Conservation (phyloP, 768 basidiomycete species). For the Royoungia palumana region DNA sequence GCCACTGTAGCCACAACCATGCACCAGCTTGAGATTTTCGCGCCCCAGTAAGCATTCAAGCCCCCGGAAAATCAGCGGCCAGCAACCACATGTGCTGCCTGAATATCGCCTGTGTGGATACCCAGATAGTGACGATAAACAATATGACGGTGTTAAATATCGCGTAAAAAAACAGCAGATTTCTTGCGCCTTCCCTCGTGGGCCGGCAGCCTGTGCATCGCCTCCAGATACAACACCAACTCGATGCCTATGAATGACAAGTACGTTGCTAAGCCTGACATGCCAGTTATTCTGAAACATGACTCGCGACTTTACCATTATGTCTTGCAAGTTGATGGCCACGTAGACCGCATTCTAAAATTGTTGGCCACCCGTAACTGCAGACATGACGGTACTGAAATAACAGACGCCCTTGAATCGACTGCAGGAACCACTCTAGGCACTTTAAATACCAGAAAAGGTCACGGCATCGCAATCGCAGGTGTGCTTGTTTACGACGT, state of each 20-base stretch:
- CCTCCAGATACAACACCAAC: slow-evolving; percentile 8
- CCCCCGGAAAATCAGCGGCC: slow-evolving; percentile 30
- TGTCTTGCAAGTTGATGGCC: slow-evolving; percentile 11
- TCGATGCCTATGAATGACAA: neutral
- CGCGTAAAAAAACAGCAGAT: slow-evolving; percentile 13
- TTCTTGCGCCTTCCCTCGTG: neutral
- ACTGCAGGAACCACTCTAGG: too few relatives aligned
- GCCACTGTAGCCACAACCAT: slow-evolving; percentile 18
- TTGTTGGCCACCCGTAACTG: neutral
- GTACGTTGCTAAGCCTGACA: neutral
- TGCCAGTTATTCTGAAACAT: neutral
- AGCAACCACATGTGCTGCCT: slow-evolving; percentile 31
- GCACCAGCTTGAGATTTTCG: slow-evolving; percentile 14
- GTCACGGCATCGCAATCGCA: too few relatives aligned
- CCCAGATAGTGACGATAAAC: slow-evolving; percentile 28
- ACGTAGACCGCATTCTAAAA: slow-evolving; percentile 13
- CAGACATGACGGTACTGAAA: neutral
- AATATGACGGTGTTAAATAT: slow-evolving; percentile 20
- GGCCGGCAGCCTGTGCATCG: slow-evolving; percentile 9
- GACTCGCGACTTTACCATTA: slow-evolving; percentile 9
- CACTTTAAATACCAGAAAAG: too few relatives aligned
- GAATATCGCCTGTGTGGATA: slow-evolving; percentile 12
- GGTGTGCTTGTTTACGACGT: too few relatives aligned
- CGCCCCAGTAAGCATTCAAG: slow-evolving; percentile 12
- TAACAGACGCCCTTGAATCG: too few relatives aligned